phyloP scores from a whole-genome alignment of 768 basidiomycete species.

The Kwoniella botswanensis region DNA sequence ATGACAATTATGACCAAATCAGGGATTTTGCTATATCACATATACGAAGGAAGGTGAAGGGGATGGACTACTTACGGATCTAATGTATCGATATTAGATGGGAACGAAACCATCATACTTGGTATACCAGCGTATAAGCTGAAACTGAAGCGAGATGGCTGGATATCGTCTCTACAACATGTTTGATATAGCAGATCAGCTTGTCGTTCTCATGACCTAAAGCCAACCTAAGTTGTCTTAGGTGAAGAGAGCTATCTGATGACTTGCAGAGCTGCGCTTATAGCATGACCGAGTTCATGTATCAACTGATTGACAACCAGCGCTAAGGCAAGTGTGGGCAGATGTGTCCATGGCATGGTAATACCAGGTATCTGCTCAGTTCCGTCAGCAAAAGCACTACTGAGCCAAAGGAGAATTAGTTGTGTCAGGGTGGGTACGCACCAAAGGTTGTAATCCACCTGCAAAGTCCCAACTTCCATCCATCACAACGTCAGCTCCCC shows the following conservation, averaged over 20 bases:
- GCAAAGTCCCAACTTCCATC: slow-evolving; percentile 6
- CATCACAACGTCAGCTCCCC: not conserved
- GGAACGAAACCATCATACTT: slow-evolving; percentile 74
- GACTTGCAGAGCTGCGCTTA: slow-evolving; percentile 74
- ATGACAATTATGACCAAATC: not conserved
- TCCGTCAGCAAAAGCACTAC: no score
- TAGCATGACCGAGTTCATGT: slow-evolving; percentile 80
- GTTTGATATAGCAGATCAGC: not conserved
- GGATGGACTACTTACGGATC: slow-evolving; percentile 59
- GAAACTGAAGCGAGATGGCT: slow-evolving; percentile 68
- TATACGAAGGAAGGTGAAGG: not conserved
- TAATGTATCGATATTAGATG: slow-evolving; percentile 61
- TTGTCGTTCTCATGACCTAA: not conserved
- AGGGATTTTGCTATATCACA: not conserved
- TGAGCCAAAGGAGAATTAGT: no score
- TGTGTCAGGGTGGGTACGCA: slow-evolving; percentile 14
- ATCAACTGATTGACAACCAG: slow-evolving; percentile 71
- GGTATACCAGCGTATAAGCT: slow-evolving; percentile 71
- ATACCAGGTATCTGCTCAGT: slow-evolving; percentile 74
- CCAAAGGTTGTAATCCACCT: slow-evolving; percentile 44
- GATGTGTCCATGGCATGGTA: slow-evolving; percentile 74
- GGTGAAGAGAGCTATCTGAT: slow-evolving; percentile 1
- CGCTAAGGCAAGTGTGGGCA: slow-evolving; percentile 69
- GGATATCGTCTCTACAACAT: slow-evolving; percentile 66
- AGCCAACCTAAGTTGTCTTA: not conserved